Conservation (phyloP, 31 red algal genomes). For the Endocladia muricata region DNA sequence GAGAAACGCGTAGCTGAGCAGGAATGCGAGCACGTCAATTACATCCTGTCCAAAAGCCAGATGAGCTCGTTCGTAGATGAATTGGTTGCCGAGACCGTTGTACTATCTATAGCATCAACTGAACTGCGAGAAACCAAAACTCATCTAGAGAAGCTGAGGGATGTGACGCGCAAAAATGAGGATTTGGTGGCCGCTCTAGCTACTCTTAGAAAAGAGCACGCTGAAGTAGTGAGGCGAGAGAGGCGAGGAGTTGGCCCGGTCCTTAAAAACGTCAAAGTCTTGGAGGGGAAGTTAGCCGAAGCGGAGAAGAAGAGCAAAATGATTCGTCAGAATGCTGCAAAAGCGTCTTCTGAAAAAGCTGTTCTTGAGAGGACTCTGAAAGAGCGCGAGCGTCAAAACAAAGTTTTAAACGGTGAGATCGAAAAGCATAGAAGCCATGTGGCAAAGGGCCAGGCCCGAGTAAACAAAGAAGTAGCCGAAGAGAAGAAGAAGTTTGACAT, state of each 20-base stretch:
- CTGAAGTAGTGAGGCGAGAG: slow-evolving; percentile 45
- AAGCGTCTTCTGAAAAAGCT: slow-evolving; percentile 24
- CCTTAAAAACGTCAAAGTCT: slow-evolving; percentile 35
- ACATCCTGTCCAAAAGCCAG: not conserved
- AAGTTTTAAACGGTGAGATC: slow-evolving; percentile 35
- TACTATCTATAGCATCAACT: slow-evolving; percentile 4
- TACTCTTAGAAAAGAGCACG: slow-evolving; percentile 24
- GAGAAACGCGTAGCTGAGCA: slow-evolving; percentile 17
- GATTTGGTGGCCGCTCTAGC: not conserved
- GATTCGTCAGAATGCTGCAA: slow-evolving; percentile 17
- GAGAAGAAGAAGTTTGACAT: slow-evolving; percentile 21
- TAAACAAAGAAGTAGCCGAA: slow-evolving; percentile 25
- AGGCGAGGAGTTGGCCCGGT: slow-evolving; percentile 72
- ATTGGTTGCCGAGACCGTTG: slow-evolving; percentile 26
- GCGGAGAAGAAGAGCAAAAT: slow-evolving; percentile 43
- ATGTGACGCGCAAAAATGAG: slow-evolving; percentile 22
- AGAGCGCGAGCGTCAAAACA: slow-evolving; percentile 38
- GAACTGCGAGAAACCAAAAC: slow-evolving; percentile 21
- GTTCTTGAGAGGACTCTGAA: slow-evolving; percentile 27
- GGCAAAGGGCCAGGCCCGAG: slow-evolving; percentile 22
- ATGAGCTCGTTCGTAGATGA: slow-evolving; percentile 36
- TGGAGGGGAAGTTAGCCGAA: slow-evolving; percentile 42
- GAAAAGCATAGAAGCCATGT: slow-evolving; percentile 26
- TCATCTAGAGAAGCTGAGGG: slow-evolving; percentile 8
- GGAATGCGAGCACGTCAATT: slow-evolving; percentile 40